These are phyloP conservation scores for Colletotrichum tofieldiae DNA, from an alignment of 2,329 filamentous ascomycete species.

Conservation along the genomic window DNA sequence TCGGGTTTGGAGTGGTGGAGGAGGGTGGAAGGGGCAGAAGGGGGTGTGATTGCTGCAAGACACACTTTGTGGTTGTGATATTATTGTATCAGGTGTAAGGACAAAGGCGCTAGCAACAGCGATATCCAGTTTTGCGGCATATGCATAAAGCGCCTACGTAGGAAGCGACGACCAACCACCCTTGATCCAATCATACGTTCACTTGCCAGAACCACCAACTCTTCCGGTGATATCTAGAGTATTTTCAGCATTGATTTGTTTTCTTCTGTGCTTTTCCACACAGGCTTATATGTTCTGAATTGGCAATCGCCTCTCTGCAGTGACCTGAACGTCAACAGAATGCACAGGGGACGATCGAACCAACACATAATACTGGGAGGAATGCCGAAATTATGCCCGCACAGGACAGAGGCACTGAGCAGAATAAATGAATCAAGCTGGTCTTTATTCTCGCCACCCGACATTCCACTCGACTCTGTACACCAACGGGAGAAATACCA, in stretches of 20 bases:
- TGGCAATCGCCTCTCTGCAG: neutral
- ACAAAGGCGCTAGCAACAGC: neutral
- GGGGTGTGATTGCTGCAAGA: conserved; percentile 30
- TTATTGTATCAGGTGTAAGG: conserved; percentile 7
- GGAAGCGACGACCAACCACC: conserved; percentile 2
- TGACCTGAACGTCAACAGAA: neutral
- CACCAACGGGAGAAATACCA: neutral
- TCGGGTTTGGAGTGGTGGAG: conserved; percentile 40
- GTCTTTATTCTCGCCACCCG: neutral
- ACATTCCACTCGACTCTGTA: neutral
- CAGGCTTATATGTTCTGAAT: neutral
- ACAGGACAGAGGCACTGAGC: neutral
- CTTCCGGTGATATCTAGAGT: neutral
- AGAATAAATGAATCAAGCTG: neutral
- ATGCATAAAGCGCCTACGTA: neutral
- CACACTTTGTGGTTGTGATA: conserved; percentile 24
- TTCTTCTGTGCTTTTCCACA: neutral
- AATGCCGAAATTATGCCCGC: neutral
- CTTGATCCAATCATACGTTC: too few species aligned
- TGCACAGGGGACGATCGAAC: neutral
- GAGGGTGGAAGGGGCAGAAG: conserved; percentile 35
- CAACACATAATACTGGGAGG: neutral
- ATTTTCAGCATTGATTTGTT: neutral
- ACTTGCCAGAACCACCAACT: neutral
- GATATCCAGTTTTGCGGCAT: neutral